Conservation (phyloP, 768 basidiomycete genomes). For the Flagelloscypha sp. region DNA sequence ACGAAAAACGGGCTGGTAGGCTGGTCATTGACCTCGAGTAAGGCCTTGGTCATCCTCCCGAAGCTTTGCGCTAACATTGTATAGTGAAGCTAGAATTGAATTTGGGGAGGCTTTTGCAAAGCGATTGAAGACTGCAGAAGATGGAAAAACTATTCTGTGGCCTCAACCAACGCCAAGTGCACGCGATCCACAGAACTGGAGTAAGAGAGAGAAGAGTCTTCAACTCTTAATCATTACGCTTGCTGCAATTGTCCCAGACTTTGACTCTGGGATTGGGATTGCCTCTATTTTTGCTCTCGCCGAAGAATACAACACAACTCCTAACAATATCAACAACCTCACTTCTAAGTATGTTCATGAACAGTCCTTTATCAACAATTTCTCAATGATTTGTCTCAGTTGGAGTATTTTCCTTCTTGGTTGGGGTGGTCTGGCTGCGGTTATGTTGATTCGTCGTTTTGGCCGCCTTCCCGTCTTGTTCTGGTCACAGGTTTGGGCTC, state of each 20-base stretch:
- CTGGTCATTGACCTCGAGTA: slow-evolving; percentile 56
- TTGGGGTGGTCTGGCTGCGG: slow-evolving; percentile 54
- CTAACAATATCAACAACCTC: slow-evolving; percentile 51
- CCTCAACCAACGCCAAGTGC: slow-evolving; percentile 48
- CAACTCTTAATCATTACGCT: slow-evolving; percentile 55
- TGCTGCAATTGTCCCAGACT: slow-evolving; percentile 60
- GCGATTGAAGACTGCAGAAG: slow-evolving; percentile 45
- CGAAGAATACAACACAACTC: slow-evolving; percentile 42
- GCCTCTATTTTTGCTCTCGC: slow-evolving; percentile 56
- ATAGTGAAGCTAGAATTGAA: slow-evolving; percentile 54
- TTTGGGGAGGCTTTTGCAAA: slow-evolving; percentile 49
- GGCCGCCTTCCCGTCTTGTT: slow-evolving; percentile 63
- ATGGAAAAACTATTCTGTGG: slow-evolving; percentile 58
- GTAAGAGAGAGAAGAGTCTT: slow-evolving; percentile 39
- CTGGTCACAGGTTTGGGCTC: slow-evolving; percentile 56
- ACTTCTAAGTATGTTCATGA: slow-evolving; percentile 40
- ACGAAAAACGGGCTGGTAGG: slow-evolving; percentile 49
- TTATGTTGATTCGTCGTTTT: slow-evolving; percentile 53
- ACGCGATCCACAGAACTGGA: slow-evolving; percentile 38
- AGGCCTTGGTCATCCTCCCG: slow-evolving; percentile 13
- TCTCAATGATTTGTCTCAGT: slow-evolving; percentile 21
- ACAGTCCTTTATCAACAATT: neutral
- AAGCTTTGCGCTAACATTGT: neutral
- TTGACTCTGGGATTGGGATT: slow-evolving; percentile 63
- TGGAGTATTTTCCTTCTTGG: slow-evolving; percentile 63